phyloP scores from a whole-genome alignment of 441 rosid species.

The Flueggea neowawraea region DNA sequence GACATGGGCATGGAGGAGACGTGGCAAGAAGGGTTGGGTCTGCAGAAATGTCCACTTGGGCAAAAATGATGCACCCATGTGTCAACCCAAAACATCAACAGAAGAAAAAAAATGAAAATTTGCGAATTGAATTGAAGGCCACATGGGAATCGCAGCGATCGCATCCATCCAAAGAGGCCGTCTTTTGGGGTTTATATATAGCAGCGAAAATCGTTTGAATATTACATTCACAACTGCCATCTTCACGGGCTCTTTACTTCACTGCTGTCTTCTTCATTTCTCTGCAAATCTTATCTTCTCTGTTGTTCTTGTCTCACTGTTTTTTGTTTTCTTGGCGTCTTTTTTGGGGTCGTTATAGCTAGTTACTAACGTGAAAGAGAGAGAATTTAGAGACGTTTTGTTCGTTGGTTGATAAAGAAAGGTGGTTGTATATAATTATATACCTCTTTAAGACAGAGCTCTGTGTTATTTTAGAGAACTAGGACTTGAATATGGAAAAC shows the following conservation, averaged over 20 bases:
- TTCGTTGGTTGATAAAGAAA: conserved; percentile 43
- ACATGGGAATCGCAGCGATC: conserved; percentile 8
- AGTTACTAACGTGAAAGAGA: not conserved
- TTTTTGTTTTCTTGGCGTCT: conserved; percentile 9
- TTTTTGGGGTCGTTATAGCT: conserved; percentile 2
- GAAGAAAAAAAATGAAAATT: not conserved
- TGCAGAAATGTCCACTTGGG: conserved; percentile 29
- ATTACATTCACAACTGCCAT: conserved; percentile 11
- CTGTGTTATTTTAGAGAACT: too few species aligned
- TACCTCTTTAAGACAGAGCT: too few species aligned
- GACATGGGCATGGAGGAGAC: conserved; percentile 17
- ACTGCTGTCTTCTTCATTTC: not conserved
- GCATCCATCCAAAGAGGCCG: conserved; percentile 1
- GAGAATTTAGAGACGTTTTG: conserved; percentile 37
- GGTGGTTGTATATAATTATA: not conserved
- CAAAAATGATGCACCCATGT: conserved; percentile 6
- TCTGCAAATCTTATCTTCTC: conserved; percentile 28
- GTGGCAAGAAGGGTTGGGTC: conserved; percentile 27
- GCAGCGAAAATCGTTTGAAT: conserved; percentile 9
- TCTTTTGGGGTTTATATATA: conserved; percentile 43
- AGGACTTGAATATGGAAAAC: conserved; percentile 37
- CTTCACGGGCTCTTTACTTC: conserved; percentile 34
- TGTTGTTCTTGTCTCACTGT: conserved; percentile 1
- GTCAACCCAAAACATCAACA: not conserved
- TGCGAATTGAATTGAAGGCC: conserved; percentile 1